These are phyloP conservation scores for Rheum nobile DNA, from an alignment of 148 eudicot species.

Conservation along the genomic window DNA sequence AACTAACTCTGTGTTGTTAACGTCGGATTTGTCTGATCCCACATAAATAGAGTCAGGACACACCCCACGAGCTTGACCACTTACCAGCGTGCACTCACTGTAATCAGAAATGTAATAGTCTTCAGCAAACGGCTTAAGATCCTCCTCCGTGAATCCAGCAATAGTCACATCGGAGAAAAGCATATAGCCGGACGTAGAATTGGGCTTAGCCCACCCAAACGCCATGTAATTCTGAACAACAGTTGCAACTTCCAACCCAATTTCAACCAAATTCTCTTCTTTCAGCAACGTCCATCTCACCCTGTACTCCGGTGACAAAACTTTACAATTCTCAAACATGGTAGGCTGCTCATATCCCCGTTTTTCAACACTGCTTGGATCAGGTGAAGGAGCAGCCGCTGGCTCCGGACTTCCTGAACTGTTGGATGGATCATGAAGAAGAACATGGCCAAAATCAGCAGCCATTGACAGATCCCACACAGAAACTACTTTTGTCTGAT, in stretches of 20 bases:
- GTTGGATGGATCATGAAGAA: slow-evolving; percentile 21
- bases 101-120: slow-evolving; percentile 71
- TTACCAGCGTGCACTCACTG: slow-evolving; percentile 50
- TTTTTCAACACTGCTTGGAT: slow-evolving; percentile 9
- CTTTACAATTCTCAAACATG: slow-evolving; percentile 81
- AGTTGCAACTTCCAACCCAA: slow-evolving; percentile 71
- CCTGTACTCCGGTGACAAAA: slow-evolving; percentile 47
- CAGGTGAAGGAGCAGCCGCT: slow-evolving; percentile 22
- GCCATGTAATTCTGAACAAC: slow-evolving; percentile 75
- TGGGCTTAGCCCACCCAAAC: slow-evolving; percentile 90
- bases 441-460: slow-evolving; percentile 72
- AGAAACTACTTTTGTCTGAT: slow-evolving; percentile 42
- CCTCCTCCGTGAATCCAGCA: slow-evolving; percentile 65
- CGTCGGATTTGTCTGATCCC: slow-evolving; percentile 22
- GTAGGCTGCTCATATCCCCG: slow-evolving; percentile 41
- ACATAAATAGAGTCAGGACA: slow-evolving; percentile 67
- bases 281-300: slow-evolving; percentile 68
- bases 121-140: slow-evolving; percentile 60
- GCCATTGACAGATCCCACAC: slow-evolving; percentile 72
- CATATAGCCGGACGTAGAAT: slow-evolving; percentile 44
- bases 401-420: slow-evolving; percentile 23
- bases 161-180: slow-evolving; percentile 66
- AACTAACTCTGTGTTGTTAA: slow-evolving; percentile 53
- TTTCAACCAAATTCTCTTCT: slow-evolving; percentile 46
- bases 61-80: slow-evolving; percentile 51